These are phyloP conservation scores for Pittosporum tobira DNA, from an alignment of 129 eudicot species.

Conservation along the genomic window DNA sequence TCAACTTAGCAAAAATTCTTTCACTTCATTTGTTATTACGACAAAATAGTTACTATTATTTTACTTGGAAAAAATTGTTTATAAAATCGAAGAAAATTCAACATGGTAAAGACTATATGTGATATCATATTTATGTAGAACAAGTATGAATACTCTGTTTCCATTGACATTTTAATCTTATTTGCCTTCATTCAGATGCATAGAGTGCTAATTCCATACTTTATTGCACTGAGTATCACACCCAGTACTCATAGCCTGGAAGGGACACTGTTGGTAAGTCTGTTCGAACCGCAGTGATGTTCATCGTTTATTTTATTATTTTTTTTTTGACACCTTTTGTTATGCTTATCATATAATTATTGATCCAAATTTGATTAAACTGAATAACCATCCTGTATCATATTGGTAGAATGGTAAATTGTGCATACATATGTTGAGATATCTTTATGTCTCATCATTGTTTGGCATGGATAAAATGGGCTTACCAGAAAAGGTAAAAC, in stretches of 20 bases:
- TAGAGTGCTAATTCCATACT: constrained; percentile 71
- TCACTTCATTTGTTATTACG: neutral
- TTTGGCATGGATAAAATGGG: neutral
- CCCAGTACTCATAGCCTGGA: constrained; percentile 85
- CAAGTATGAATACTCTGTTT: neutral
- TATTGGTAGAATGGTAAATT: too few relatives aligned
- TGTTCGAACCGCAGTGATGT: constrained; percentile 7
- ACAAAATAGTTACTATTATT: too few relatives aligned
- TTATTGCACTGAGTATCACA: constrained; percentile 68
- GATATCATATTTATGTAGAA: too few relatives aligned
- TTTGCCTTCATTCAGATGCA: constrained; percentile 68
- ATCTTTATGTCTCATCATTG: neutral
- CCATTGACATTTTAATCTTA: constrained; percentile 5
- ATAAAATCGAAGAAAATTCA: too few relatives aligned
- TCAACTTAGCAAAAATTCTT: neutral
- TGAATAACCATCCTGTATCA: neutral
- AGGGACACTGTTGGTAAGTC: constrained; percentile 86
- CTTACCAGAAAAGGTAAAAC: too few relatives aligned
- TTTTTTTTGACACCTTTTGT: neutral
- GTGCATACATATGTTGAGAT: neutral
- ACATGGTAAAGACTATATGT: too few relatives aligned
- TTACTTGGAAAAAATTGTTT: too few relatives aligned
- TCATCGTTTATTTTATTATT: neutral
- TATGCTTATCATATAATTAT: neutral
- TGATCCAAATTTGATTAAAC: neutral